Base-by-base conservation (phyloP, 306 rosid genomes). In the Castanospermum australe region DNA sequence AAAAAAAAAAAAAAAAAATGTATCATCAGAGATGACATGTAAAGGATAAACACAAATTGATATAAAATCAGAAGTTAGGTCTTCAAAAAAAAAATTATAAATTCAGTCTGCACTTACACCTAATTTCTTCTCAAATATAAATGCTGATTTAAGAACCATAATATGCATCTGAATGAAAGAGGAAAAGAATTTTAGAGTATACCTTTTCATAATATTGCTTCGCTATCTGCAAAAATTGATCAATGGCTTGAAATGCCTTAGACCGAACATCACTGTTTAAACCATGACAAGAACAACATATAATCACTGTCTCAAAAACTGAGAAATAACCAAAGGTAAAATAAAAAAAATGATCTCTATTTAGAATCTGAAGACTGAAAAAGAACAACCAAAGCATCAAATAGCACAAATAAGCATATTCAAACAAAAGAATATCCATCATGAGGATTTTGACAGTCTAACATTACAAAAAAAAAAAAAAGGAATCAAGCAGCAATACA, bases 171-270 rank as follows among this genome's bases (percentile, higher is more conserved):
- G 45, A 85, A 61, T 28, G 75, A 78, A 73, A 81, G 73, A 50
- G 50, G 55, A 81, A 39, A 85, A 57, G 48, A 71, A 39, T 64
- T 83, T 28, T 15, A 62, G 14, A 75, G 71, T 69, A 55, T 84
- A 96, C 99, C 99, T 93, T 95, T 48, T 96, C 97, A 47, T 93
- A 83, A 82, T 86, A 75, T 63, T 93, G 97, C 88, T 91, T 96
- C 78, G 89, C 84, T 54, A 91, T 83, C 81, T 79, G 96, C 86
- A 95, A 73, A 90, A 95, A 95, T 64, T 95, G 98, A 84, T 93
- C 99, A 81, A 91, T 90, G 17, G 97, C 96, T 90, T 95, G 97
- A 88, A 95, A 93, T 78, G 98, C 97, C 86, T 91, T 95, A 4
- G 87, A 81, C 20, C 96, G 91, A 82, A 95, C 98, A 85, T 95